Conservation (phyloP, 139 green algal species). For the Prasinococcaceae sp. region DNA sequence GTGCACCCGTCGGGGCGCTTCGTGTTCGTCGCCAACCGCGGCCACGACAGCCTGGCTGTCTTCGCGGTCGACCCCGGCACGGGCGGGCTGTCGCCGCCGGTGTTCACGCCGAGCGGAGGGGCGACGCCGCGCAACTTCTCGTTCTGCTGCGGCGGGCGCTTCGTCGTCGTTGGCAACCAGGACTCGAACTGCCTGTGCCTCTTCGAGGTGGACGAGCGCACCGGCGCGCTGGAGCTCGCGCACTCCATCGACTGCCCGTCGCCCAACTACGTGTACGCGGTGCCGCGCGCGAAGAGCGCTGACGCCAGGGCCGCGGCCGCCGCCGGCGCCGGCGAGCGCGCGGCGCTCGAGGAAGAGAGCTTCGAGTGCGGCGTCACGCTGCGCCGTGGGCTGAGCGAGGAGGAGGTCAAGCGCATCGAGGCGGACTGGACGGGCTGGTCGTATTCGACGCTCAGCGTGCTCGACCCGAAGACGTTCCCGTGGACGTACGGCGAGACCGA, state of each 20-base stretch:
- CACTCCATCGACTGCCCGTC: not conserved
- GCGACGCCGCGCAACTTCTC: constrained; percentile 15
- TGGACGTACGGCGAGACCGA: constrained; percentile 25
- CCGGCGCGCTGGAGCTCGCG: not conserved
- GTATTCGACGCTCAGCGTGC: not conserved
- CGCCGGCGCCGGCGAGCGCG: no score
- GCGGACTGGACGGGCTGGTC: no score
- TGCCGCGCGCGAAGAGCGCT: no score
- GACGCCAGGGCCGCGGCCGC: no score
- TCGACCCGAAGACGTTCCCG: constrained; percentile 18
- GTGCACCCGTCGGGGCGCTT: constrained; percentile 8
- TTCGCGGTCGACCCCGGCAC: constrained; percentile 1
- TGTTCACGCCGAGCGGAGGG: constrained; percentile 1
- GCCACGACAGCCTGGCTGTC: constrained; percentile 13
- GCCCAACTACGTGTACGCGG: constrained; percentile 10
- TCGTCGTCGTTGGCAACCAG: constrained; percentile 13
- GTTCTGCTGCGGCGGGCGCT: not conserved
- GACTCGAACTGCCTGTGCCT: constrained; percentile 6
- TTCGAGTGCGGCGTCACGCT: no score
- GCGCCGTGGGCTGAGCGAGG: no score
- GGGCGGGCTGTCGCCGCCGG: not conserved
- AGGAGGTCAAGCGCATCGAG: no score
- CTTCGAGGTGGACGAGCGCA: not conserved
- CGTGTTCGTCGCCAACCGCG: constrained; percentile 15
- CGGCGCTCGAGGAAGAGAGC: no score